phyloP scores from a whole-genome alignment of 345 rosid genomes.

The Eucalyptus curtisii region DNA sequence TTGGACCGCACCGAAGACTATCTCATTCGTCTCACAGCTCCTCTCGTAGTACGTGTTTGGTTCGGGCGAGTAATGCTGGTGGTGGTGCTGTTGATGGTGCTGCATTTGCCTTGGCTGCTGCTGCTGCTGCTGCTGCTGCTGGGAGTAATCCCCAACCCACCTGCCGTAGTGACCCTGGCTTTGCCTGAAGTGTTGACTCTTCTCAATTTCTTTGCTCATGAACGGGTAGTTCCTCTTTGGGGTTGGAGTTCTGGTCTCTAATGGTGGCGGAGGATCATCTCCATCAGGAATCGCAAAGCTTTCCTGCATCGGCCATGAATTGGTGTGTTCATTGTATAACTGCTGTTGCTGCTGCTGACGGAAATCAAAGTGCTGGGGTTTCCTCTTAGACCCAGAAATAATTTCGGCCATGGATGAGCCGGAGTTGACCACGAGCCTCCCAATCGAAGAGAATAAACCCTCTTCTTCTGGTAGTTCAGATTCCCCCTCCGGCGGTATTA shows the following conservation, averaged over 20 bases:
- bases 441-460: constrained; percentile 63
- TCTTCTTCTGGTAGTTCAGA: constrained; percentile 50
- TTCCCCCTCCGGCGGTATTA: constrained; percentile 62
- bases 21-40: constrained; percentile 69
- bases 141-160: constrained; percentile 19
- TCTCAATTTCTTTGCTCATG: constrained; percentile 21
- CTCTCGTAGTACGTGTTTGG: constrained; percentile 58
- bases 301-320: constrained; percentile 71
- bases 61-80: constrained; percentile 23
- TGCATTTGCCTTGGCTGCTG: constrained; percentile 12
- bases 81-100: constrained; percentile 33
- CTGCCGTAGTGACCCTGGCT: constrained; percentile 29
- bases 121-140: constrained; percentile 21
- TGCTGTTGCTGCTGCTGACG: constrained; percentile 32
- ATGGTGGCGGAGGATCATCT: constrained; percentile 65
- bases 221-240: constrained; percentile 42
- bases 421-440: constrained; percentile 55
- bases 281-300: constrained; percentile 68
- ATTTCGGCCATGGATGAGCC: constrained; percentile 57
- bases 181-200: constrained; percentile 34
- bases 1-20: constrained; percentile 90
- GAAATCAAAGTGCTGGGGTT: constrained; percentile 11
- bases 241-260: constrained; percentile 43
- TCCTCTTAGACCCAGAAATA: constrained; percentile 30
- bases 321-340: constrained; percentile 2